These are phyloP conservation scores for Paraglomus brasilianum DNA, from an alignment of 192 early-diverging fungal genomes.

Conservation along the genomic window DNA sequence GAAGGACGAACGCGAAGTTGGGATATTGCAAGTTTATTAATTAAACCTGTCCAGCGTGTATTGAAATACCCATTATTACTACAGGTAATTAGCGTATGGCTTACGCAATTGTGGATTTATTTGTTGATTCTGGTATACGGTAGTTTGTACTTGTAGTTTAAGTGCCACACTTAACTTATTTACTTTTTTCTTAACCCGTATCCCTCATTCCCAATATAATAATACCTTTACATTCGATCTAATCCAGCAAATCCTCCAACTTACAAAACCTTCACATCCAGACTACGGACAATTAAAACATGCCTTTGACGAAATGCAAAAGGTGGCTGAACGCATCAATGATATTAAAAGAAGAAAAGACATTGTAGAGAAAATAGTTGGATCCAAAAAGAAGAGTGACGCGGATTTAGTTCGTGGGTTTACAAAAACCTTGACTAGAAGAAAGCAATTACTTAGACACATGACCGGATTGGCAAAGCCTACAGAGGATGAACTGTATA, in stretches of 20 bases:
- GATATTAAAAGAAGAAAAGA: slow-evolving; percentile 84
- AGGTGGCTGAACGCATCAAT: slow-evolving; percentile 81
- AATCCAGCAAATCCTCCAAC: slow-evolving; percentile 49
- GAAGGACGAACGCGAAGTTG: slow-evolving; percentile 80
- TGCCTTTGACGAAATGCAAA: slow-evolving; percentile 52
- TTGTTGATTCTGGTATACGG: slow-evolving; percentile 18
- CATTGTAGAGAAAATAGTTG: slow-evolving; percentile 81
- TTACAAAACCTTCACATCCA: slow-evolving; percentile 54
- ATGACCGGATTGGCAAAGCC: slow-evolving; percentile 59
- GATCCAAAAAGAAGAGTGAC: slow-evolving; percentile 65
- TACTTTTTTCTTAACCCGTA: slow-evolving; percentile 21
- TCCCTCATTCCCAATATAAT: slow-evolving; percentile 25
- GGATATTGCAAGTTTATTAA: slow-evolving; percentile 88
- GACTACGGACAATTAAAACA: slow-evolving; percentile 56
- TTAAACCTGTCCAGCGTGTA: slow-evolving; percentile 97
- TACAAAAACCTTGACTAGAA: slow-evolving; percentile 65
- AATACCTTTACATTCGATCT: too few species aligned
- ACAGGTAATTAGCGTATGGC: slow-evolving; percentile 44
- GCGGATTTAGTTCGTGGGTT: slow-evolving; percentile 77
- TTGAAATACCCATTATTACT: slow-evolving; percentile 93
- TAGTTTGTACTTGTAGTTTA: slow-evolving; percentile 15
- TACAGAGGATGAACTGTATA: slow-evolving; percentile 59
- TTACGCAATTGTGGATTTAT: neutral
- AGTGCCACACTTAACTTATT: slow-evolving; percentile 1
- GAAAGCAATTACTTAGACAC: slow-evolving; percentile 58